Evolutionary conservation across 345 rosid genomes (phyloP).

Genomic region (Brassica cretica): DNA sequence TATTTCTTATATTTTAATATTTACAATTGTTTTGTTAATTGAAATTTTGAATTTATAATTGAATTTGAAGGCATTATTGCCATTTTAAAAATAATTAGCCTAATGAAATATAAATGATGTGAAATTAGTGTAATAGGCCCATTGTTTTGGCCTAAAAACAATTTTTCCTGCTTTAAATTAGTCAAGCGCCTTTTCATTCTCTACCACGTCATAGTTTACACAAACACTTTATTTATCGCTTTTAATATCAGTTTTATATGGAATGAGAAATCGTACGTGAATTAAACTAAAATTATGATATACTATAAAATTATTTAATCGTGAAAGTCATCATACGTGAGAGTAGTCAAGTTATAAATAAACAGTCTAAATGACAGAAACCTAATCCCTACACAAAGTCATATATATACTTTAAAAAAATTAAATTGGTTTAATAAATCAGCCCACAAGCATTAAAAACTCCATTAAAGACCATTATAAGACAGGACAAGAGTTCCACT

Average conservation of each 20-base stretch:
- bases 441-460: constrained; percentile 17
- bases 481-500: constrained; percentile 22
- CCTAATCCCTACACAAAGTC: neutral
- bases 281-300: neutral
- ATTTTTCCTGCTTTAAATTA: neutral
- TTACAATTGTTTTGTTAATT: too few relatives aligned
- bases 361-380: neutral
- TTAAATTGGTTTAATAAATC: constrained; percentile 1
- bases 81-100: too few relatives aligned
- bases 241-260: neutral
- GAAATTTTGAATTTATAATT: too few relatives aligned
- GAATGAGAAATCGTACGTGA: neutral
- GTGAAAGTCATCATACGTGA: neutral
- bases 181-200: neutral
- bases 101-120: too few relatives aligned
- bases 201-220: neutral
- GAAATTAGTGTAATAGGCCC: too few relatives aligned
- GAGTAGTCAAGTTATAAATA: neutral
- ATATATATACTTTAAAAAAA: neutral
- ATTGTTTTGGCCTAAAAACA: too few relatives aligned
- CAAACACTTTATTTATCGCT: neutral
- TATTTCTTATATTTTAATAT: too few relatives aligned
- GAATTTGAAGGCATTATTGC: too few relatives aligned
- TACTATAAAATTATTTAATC: neutral
- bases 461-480: constrained; percentile 30